Percentiles rank a stretch among this genome's conserved stretches.
Conservation (phyloP, 2,329 filamentous ascomycete genomes). For the Fusarium sp. region DNA sequence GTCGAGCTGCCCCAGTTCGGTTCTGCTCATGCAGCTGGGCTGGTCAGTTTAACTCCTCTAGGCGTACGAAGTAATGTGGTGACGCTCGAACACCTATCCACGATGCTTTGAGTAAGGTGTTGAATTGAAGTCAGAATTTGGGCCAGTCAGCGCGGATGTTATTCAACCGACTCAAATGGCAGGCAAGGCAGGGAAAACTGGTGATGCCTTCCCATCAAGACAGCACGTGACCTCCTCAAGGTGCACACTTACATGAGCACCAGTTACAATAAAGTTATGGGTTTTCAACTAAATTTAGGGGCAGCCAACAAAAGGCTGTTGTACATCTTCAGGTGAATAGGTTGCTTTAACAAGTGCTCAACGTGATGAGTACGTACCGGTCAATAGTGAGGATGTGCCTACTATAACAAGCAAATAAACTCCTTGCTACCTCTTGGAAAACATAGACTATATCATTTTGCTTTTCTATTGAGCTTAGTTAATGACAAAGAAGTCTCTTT, state of each 20-base stretch:
- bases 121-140: neutral
- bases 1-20: constrained; percentile 13
- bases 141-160: neutral
- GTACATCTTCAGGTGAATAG: too few species aligned
- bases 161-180: neutral
- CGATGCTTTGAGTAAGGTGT: neutral
- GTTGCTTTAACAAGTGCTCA: neutral
- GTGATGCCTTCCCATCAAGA: neutral
- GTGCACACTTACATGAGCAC: too few species aligned
- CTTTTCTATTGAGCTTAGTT: too few species aligned
- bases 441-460: too few species aligned
- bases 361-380: too few species aligned
- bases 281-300: too few species aligned
- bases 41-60: constrained; percentile 12
- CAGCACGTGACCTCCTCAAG: constrained; percentile 1
- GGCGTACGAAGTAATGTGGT: constrained; percentile 8
- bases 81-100: constrained; percentile 24
- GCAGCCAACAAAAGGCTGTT: neutral
- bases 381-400: too few species aligned
- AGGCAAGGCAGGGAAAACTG: neutral
- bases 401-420: too few species aligned
- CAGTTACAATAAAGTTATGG: too few species aligned
- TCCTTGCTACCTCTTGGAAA: too few species aligned
- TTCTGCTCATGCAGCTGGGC: constrained; percentile 7
- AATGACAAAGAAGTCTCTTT: too few species aligned